phyloP scores from a whole-genome alignment of 352 stramenopile species.

The Phytopythium boreale region DNA sequence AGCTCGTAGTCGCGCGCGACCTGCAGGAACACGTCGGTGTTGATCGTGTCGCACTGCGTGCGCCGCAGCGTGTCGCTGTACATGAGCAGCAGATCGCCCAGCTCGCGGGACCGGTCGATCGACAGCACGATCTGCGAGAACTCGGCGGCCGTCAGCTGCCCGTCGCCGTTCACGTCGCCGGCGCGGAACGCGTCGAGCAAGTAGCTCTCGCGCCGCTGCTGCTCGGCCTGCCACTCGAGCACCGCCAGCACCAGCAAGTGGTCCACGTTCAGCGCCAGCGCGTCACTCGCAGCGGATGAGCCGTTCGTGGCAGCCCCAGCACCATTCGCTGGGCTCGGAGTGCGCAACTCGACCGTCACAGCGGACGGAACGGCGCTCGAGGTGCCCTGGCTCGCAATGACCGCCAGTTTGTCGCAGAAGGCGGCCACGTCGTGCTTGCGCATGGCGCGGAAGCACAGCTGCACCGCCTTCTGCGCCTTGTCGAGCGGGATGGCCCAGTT shows the following conservation, averaged over 20 bases:
- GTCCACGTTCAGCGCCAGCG: constrained; percentile 61
- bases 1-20: constrained; percentile 77
- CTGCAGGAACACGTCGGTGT: constrained; percentile 62
- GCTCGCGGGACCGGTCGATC: constrained; percentile 64
- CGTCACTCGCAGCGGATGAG: constrained; percentile 4
- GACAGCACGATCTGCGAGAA: constrained; percentile 78
- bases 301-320: background rate
- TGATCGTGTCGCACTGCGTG: constrained; percentile 51
- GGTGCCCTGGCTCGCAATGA: constrained; percentile 38
- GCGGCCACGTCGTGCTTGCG: constrained; percentile 46
- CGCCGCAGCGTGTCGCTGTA: constrained; percentile 77
- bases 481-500: constrained; percentile 65
- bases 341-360: background rate
- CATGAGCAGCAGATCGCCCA: constrained; percentile 73
- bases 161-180: constrained; percentile 78
- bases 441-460: constrained; percentile 75
- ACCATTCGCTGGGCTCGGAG: background rate
- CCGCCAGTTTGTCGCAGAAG: constrained; percentile 64
- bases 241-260: constrained; percentile 63
- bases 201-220: constrained; percentile 59
- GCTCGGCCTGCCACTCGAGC: constrained; percentile 66
- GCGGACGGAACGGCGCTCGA: constrained; percentile 18
- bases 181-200: constrained; percentile 72
- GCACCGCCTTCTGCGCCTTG: constrained; percentile 56
- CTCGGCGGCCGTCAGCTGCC: constrained; percentile 67